Base-by-base conservation (phyloP, 345 rosid genomes). In the Gossypium australe region DNA sequence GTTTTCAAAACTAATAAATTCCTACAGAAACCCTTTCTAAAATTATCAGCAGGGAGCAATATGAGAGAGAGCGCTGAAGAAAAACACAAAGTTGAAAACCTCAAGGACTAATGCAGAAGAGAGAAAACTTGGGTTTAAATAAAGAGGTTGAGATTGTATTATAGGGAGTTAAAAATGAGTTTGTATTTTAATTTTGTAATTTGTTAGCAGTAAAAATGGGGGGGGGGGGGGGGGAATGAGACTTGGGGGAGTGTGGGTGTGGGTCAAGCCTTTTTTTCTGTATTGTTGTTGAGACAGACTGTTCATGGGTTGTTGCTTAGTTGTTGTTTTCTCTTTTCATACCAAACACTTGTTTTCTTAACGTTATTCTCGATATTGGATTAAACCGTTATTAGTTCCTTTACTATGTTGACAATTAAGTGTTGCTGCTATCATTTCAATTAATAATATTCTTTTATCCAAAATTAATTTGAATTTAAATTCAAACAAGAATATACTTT, bases 241-340 rank as follows among this genome's bases (percentile, higher is more conserved):
- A 1, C 5, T 16, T 51, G 5, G 61, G 48, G 52, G 49, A 14
- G 11, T 63, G 29, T 10, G 71, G 38, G 38, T 34, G 38, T 34
- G 38, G 77, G 38, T 20, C 8, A 22, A 52, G 43, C 11, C 22
- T 57, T 11, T 63, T 68, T 51, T 51, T 51, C 20, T 48, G 16
- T n/a, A 11, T 22, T 41, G 17, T 74, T 51, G 77, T 64, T 51
- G 77, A 29, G 64, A 65, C 72, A 75, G 57, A 34, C 64, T 66
- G 71, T 66, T 51, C 44, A 41, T 47, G 8, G 12, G 77, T 53
- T 66, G 56, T 66, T 20, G 68, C 60, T 18, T 17, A 18, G 34
- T 47, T 38, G 22, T 49, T 49, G 16, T 75, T 12, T 56, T 55
- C 24, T 45, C 10, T 59, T 47, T 0, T 24, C 44, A 0, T 22